Base-by-base conservation (phyloP, 169 alveolate species). In the Besnoitia besnoiti region DNA sequence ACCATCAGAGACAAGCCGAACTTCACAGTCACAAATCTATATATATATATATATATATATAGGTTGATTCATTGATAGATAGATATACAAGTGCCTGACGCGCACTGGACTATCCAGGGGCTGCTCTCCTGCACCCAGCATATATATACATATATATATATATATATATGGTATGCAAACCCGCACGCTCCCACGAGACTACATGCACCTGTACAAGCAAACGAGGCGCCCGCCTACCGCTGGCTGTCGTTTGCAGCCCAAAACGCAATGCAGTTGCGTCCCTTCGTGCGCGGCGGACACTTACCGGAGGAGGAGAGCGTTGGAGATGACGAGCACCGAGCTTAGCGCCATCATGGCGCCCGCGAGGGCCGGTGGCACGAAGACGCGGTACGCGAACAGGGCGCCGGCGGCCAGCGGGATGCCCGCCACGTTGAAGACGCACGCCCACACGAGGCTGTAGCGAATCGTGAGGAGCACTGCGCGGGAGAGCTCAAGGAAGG, bases 381-480 rank as follows among this genome's bases (percentile, higher is more conserved):
- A 12, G 75, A 80, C 39, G 24, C 39, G 62, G 24, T 8, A 67
- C 85, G 80, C 76, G 47, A 55, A 91, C 14, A 91, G 51, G 55
- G 55, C 82, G 16, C 94, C 94, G 3, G 94, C 94, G 3, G 94
- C 94, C n/a, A 80, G n/a, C 27, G 94, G 94, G 46, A 91, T 33
- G 61, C 73, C 79, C 33, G 82, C n/a, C 0, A 55, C 42, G 77
- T 91, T 91, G 85, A 91, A 91, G 47, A 59, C 46, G 75, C 50
- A 82, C 16, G 91, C 94, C 94, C 90, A 82, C 50, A 91, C 37
- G 62, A 84, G 12, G 46, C 80, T 35, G 44, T 30, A 5, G 80
- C 80, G 90, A 27, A 51, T 75, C 42, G 50, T 47, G 79, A 37
- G 77, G 49, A 85, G 49, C 39, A 85, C 59, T 21, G 55, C 51